These are phyloP conservation scores for Microsporum audouinii DNA, from an alignment of 2,329 filamentous ascomycete species.

Conservation along the genomic window DNA sequence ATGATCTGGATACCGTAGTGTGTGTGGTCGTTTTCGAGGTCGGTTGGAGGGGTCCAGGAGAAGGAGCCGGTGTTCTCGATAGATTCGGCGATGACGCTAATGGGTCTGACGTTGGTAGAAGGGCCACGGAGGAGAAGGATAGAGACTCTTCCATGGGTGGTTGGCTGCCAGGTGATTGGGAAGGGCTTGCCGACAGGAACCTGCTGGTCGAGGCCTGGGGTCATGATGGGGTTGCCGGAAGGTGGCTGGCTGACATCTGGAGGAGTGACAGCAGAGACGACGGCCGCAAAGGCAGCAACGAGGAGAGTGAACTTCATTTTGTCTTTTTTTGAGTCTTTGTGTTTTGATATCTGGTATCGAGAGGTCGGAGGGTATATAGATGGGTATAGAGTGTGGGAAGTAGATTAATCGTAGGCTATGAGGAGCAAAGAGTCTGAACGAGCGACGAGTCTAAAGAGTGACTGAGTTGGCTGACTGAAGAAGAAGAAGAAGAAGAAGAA, in stretches of 20 bases:
- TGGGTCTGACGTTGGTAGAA: conserved; percentile 41
- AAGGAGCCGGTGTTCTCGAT: conserved; percentile 47
- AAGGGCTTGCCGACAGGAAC: conserved; percentile 46
- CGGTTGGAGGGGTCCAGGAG: conserved; percentile 42
- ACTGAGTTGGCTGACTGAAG: not conserved
- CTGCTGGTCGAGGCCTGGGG: conserved; percentile 41
- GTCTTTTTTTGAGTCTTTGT: not conserved
- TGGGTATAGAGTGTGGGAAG: conserved; percentile 10
- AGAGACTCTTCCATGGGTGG: conserved; percentile 35
- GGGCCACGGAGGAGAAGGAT: conserved; percentile 51
- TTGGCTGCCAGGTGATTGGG: conserved; percentile 47
- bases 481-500: conserved; percentile 7
- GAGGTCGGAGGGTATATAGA: conserved; percentile 17
- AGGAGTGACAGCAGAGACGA: conserved; percentile 28
- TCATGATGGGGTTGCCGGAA: conserved; percentile 44
- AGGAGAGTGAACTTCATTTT: conserved; percentile 33
- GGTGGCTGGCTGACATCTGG: conserved; percentile 28
- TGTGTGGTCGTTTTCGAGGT: conserved; percentile 38
- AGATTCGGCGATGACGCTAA: conserved; percentile 41
- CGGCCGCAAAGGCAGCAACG: conserved; percentile 29
- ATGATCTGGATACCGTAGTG: conserved; percentile 53
- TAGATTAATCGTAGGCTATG: conserved; percentile 1
- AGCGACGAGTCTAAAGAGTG: conserved; percentile 12
- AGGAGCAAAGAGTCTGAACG: not conserved
- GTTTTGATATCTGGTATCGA: conserved; percentile 8